Conservation (phyloP, 2,329 filamentous ascomycete genomes). For the Beauveria bassiana region DNA sequence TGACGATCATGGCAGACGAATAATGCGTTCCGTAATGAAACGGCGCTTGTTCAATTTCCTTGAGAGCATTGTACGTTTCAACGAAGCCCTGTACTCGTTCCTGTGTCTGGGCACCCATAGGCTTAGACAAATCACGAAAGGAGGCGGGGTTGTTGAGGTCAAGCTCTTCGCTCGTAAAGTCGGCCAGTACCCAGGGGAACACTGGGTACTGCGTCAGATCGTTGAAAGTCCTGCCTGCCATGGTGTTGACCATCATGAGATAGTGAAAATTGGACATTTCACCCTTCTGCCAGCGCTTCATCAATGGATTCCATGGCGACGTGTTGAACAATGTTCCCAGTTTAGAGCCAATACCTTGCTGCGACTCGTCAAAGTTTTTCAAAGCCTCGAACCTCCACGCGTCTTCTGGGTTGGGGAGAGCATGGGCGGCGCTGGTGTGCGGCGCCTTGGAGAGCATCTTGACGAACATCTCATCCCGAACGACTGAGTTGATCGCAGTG, state of each 20-base stretch:
- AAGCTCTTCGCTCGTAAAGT: conserved; percentile 90
- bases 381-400: conserved; percentile 86
- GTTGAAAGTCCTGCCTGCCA: conserved; percentile 95
- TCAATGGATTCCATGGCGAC: conserved; percentile 72
- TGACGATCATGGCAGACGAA: conserved; percentile 97
- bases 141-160: conserved; percentile 76
- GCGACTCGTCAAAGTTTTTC: conserved; percentile 53
- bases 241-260: conserved; percentile 95
- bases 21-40: conserved; percentile 99
- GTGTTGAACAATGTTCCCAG: conserved; percentile 90
- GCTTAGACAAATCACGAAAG: conserved; percentile 87
- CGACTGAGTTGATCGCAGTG: conserved; percentile 66
- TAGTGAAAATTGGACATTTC: conserved; percentile 99
- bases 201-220: conserved; percentile 97
- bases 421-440: conserved; percentile 63
- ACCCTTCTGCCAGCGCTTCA: conserved; percentile 82
- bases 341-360: conserved; percentile 68
- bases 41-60: conserved; percentile 84
- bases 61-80: conserved; percentile 78
- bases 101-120: conserved; percentile 85
- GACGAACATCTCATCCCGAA: conserved; percentile 72
- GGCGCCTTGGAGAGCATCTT: conserved; percentile 73
- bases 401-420: conserved; percentile 72
- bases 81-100: conserved; percentile 70
- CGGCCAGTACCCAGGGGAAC: conserved; percentile 93